Conservation (phyloP, 192 early-diverging fungal genomes). For the Backusella liffmaniae region DNA sequence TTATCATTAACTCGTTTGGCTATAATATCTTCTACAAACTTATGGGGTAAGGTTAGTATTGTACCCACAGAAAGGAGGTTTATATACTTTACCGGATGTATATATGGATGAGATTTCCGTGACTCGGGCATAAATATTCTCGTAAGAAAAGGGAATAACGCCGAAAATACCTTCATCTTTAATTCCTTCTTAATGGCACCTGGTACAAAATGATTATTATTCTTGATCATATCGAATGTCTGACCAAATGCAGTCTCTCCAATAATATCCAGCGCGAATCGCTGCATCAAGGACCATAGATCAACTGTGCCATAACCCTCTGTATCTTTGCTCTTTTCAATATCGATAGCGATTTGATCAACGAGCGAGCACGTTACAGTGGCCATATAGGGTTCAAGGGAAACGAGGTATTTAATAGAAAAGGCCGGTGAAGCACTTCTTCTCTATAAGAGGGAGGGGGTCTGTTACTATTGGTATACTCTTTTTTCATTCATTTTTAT, state of each 20-base stretch:
- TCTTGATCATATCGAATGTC: slow-evolving; percentile 49
- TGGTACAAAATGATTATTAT: slow-evolving; percentile 39
- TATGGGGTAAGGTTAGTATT: background rate
- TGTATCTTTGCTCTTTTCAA: slow-evolving; percentile 17
- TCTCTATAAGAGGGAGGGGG: slow-evolving; percentile 29
- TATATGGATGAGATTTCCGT: background rate
- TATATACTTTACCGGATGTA: background rate
- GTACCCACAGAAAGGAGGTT: background rate
- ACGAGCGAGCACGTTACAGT: slow-evolving; percentile 25
- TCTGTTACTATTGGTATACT: background rate
- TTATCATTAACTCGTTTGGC: background rate
- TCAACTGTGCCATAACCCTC: slow-evolving; percentile 30
- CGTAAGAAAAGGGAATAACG: background rate
- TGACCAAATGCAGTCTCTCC: slow-evolving; percentile 51
- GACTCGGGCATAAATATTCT: background rate
- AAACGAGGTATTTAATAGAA: slow-evolving; percentile 42
- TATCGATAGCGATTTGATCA: slow-evolving; percentile 26
- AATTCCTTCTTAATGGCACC: slow-evolving; percentile 13
- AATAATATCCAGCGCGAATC: slow-evolving; percentile 46
- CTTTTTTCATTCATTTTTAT: background rate
- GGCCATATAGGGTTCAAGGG: slow-evolving; percentile 43
- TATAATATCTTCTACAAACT: slow-evolving; percentile 25
- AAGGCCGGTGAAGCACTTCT: slow-evolving; percentile 47
- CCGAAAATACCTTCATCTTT: background rate
- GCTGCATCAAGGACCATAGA: slow-evolving; percentile 33